These are phyloP conservation scores for Umbilicus rupestris DNA, from an alignment of 164 flowering plant genomes.

Conservation along the genomic window DNA sequence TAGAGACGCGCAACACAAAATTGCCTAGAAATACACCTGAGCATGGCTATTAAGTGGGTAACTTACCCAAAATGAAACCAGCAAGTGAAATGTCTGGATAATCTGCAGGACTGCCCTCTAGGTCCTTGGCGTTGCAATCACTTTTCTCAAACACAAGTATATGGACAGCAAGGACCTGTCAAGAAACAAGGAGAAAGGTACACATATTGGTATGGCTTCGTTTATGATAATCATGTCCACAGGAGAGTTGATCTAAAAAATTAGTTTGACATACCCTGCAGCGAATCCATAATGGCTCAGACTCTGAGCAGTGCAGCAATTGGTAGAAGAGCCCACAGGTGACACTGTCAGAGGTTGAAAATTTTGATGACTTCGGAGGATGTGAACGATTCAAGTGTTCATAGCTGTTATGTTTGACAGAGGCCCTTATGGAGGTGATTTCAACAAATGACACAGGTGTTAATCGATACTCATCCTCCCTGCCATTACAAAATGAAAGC, in stretches of 20 bases:
- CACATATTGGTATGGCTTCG: background rate
- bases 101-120: conserved; percentile 13
- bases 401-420: conserved; percentile 11
- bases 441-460: conserved; percentile 52
- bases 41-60: background rate
- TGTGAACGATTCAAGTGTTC: conserved; percentile 8
- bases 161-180: conserved; percentile 55
- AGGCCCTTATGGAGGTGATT: conserved; percentile 28
- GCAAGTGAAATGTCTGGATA: conserved; percentile 46
- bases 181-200: conserved; percentile 7
- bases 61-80: conserved; percentile 64
- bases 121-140: conserved; percentile 11
- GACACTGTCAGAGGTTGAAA: conserved; percentile 13
- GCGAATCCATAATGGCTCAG: conserved; percentile 24
- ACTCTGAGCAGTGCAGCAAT: conserved; percentile 19
- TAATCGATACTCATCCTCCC: conserved; percentile 36
- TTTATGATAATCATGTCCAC: background rate
- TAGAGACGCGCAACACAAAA: background rate
- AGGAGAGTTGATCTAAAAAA: background rate
- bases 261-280: conserved; percentile 44
- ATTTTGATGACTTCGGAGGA: conserved; percentile 11
- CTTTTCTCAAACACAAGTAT: conserved; percentile 42
- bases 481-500: conserved; percentile 19
- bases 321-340: conserved; percentile 39
- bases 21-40: background rate